Evolutionary conservation across 2,329 filamentous ascomycete species (phyloP), one percentile per base, ranked within the genome.

Genomic region (Scytalidium lignicola): DNA sequence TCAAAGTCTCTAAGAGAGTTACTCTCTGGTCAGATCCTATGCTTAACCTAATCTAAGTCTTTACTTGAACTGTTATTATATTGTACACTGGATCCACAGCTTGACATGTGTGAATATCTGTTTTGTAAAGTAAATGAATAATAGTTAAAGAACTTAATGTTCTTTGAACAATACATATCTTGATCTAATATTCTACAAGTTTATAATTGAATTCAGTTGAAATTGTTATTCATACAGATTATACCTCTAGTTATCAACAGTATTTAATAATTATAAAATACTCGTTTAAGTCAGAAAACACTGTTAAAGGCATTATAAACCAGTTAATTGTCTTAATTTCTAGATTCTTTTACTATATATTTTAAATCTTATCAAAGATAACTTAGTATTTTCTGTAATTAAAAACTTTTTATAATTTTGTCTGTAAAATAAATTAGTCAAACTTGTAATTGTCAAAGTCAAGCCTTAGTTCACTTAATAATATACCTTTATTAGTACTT

Each of bases 1-100:
- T 51, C 46, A 19, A n/a, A n/a, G 46, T 51, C 46, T 46, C 32
- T 51, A 26, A 48, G 29, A 49, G 20, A 42, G 41, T 41, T 51
- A 17, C 41, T 51, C 22, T 28, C 22, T 28, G 23, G 44, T 45
- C 29, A 49, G 32, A 23, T 51, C 49, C 46, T 51, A 45, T 45
- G 49, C 46, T 18, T 51, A 21, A 29, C n/a, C 40, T n/a, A 18
- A 8, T 46, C 32, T 10, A 20, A 41, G 10, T 21, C 18, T 46
- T 17, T 29, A 41, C 29, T 51, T 19, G 21, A 48, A 44, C 49
- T 51, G 40, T 44, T 51, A 26, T 48, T 44, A n/a, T n/a, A n/a
- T n/a, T n/a, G n/a, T n/a, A n/a, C n/a, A n/a, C n/a, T n/a, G n/a
- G n/a, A n/a, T n/a, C n/a, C n/a, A n/a, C n/a, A n/a, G n/a, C n/a